Percentiles rank a stretch among this genome's conserved stretches.
These are phyloP conservation scores for Fraxinus latifolia DNA, from an alignment of 305 asterid genomes.

Conservation along the genomic window DNA sequence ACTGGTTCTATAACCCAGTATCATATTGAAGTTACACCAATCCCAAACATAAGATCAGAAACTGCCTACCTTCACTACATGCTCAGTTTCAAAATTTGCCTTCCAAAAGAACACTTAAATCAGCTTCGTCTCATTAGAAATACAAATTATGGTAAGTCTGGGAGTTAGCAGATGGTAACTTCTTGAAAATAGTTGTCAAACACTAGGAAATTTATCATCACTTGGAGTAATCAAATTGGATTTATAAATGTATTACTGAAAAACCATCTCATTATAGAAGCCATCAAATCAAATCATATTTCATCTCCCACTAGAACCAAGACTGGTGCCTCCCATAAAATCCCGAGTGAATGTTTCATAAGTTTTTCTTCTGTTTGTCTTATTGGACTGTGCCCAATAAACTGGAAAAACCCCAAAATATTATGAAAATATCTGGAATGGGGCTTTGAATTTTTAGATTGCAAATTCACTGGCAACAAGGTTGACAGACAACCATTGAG, in stretches of 20 bases:
- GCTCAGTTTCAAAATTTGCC: background rate
- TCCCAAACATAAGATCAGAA: background rate
- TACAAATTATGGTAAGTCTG: background rate
- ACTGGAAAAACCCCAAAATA: background rate
- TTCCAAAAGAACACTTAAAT: background rate
- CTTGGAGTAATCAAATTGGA: background rate
- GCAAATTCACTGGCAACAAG: background rate
- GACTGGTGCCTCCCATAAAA: background rate
- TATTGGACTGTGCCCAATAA: too few species aligned
- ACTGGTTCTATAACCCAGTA: background rate
- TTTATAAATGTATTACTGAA: background rate
- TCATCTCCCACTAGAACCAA: constrained; percentile 5
- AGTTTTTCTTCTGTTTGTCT: too few species aligned
- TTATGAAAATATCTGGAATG: background rate
- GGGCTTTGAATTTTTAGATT: background rate
- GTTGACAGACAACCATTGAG: background rate
- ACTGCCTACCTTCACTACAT: background rate
- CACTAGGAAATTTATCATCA: background rate
- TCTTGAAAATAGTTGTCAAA: background rate
- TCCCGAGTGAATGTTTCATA: background rate
- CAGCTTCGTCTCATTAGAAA: background rate
- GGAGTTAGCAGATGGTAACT: background rate
- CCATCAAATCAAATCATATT: background rate
- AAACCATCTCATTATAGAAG: background rate
- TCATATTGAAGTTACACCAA: background rate